Evolutionary conservation across 2,329 filamentous ascomycete genomes (phyloP).

Genomic region (Leptographium radiaticola): DNA sequence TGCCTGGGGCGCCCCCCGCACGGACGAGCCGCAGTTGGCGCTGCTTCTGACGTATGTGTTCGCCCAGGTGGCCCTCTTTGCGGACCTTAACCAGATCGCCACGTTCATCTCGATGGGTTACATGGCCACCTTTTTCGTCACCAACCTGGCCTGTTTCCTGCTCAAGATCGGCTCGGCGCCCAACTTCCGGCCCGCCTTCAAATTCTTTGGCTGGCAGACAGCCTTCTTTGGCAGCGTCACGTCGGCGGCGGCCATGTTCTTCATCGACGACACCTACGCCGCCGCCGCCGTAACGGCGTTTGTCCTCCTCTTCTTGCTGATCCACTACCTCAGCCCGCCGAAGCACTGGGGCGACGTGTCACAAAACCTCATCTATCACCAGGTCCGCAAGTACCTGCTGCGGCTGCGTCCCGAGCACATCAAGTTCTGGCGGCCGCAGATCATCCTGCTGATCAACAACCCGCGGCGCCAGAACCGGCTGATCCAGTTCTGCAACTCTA

Average conservation of each 20-base stretch:
- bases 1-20: constrained; percentile 55
- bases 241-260: constrained; percentile 76
- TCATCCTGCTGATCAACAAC: constrained; percentile 72
- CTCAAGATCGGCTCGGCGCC: constrained; percentile 78
- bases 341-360: constrained; percentile 87
- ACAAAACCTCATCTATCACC: constrained; percentile 74
- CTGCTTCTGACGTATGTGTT: constrained; percentile 64
- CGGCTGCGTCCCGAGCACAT: constrained; percentile 79
- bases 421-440: constrained; percentile 87
- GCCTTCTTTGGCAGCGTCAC: constrained; percentile 62
- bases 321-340: constrained; percentile 74
- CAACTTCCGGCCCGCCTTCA: constrained; percentile 79
- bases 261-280: constrained; percentile 73
- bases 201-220: constrained; percentile 80
- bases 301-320: constrained; percentile 66
- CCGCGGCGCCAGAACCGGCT: constrained; percentile 69
- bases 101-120: constrained; percentile 87
- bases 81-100: constrained; percentile 77
- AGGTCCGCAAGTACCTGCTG: constrained; percentile 77
- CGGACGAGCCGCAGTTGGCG: constrained; percentile 64
- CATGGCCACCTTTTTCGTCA: constrained; percentile 76
- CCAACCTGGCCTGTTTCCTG: constrained; percentile 76
- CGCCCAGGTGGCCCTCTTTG: constrained; percentile 67
- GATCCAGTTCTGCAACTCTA: constrained; percentile 81
- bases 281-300: constrained; percentile 61